Percentiles rank a stretch among this genome's conserved stretches.
Conservation (phyloP, 2,329 filamentous ascomycete species). For the Cladophialophora psammophila region DNA sequence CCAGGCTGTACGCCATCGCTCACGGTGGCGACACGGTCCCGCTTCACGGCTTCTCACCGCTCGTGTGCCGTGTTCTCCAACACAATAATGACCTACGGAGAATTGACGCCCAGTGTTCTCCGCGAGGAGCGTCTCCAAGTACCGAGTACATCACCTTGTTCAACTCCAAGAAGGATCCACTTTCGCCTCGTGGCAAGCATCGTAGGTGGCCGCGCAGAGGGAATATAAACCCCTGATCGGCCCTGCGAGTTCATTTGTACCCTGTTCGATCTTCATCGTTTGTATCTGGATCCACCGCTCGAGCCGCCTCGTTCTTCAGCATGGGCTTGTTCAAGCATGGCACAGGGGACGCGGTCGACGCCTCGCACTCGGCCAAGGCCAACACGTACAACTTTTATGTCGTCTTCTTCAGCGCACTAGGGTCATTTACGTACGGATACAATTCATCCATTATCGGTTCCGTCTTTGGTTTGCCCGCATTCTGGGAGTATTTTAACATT, state of each 20-base stretch:
- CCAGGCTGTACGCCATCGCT: conserved; percentile 15
- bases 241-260: conserved; percentile 11
- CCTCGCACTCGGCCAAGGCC: conserved; percentile 28
- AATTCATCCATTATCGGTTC: conserved; percentile 40
- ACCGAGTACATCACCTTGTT: conserved; percentile 18
- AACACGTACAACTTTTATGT: conserved; percentile 34
- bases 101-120: conserved; percentile 11
- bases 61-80: conserved; percentile 20
- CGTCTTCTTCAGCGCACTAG: conserved; percentile 38
- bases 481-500: conserved; percentile 39
- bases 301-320: conserved; percentile 19
- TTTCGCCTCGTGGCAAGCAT: conserved; percentile 20
- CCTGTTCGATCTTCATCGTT: conserved; percentile 15
- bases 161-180: conserved; percentile 22
- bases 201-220: conserved; percentile 7
- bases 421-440: conserved; percentile 42
- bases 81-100: conserved; percentile 7
- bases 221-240: conserved; percentile 23
- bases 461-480: conserved; percentile 37
- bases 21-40: conserved; percentile 12
- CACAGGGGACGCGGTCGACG: conserved; percentile 15
- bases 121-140: conserved; percentile 15
- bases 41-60: conserved; percentile 14
- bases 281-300: conserved; percentile 10
- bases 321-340: conserved; percentile 29